Base-by-base conservation (phyloP, 1,284 basidiomycete genomes). In the Ceratobasidium sp. region DNA sequence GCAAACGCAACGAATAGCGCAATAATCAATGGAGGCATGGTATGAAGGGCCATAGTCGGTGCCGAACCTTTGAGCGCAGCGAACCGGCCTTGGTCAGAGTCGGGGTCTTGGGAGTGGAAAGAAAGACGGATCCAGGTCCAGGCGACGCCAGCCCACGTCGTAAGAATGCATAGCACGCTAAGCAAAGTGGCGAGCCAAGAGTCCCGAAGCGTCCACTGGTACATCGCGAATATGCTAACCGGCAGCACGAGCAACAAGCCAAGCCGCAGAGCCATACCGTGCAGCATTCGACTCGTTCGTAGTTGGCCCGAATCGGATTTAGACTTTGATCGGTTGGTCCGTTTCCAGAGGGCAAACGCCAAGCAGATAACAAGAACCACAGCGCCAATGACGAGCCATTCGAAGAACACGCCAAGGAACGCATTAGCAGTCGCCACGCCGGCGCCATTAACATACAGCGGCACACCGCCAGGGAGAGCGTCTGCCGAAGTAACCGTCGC, bases 151-250 rank as follows among this genome's bases (percentile, higher is more conserved):
- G 62, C 73, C 73, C 73, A 75, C 20, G 73, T 75, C n/a, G 62
- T 57, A 1, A 75, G 79, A 86, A 82, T 15, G 83, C 84, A 42
- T 1, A 91, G 80, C 62, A 93, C 85, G 84, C 87, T 91, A 33
- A 95, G 85, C 13, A 94, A 83, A 69, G 89, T 86, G 0, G 95
- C 90, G 1, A 96, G 87, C 90, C 93, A 94, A 0, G 95, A 96
- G 84, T 97, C 95, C 78, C 89, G 88, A 78, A 97, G 87, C 0
- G 92, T 93, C 94, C 95, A 97, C 83, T 97, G 96, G 84, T 93
- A 95, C 83, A 97, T 90, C 7, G 90, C 87, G 82, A 97, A 95
- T 78, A 93, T 89, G 80, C 91, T 85, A 76, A 96, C 85, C 9
- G 96, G 96, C 66, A 90, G 86, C 79, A 91, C 86, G 48, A 88